Percentiles rank a stretch among this genome's conserved stretches.
Conservation (phyloP, 371 early-diverging fungal genomes). For the Umbelopsis sp. region DNA sequence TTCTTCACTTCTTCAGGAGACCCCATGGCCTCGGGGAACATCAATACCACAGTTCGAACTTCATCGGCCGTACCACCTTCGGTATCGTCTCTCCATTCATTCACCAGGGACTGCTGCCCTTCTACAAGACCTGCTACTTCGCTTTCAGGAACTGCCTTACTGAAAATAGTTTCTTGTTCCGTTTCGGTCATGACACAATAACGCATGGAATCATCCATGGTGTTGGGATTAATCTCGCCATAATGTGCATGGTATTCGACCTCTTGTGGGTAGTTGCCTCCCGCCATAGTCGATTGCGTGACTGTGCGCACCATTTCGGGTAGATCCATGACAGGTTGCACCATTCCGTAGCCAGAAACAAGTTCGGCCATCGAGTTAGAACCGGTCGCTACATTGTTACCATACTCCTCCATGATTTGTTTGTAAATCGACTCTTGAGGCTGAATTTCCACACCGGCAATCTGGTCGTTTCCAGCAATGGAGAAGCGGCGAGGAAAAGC, state of each 20-base stretch:
- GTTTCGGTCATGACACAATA: conserved; percentile 10
- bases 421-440: conserved; percentile 11
- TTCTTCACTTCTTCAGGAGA: conserved; percentile 7
- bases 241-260: conserved; percentile 5
- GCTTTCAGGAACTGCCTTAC: conserved; percentile 8
- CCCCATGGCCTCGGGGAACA: background rate
- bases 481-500: conserved; percentile 9
- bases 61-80: background rate
- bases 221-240: conserved; percentile 13
- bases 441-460: conserved; percentile 13
- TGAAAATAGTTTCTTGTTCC: conserved; percentile 2
- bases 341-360: conserved; percentile 10
- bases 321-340: conserved; percentile 13
- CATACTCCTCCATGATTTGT: conserved; percentile 9
- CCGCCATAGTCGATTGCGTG: background rate
- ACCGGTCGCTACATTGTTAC: background rate
- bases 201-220: background rate
- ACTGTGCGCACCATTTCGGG: conserved; percentile 13
- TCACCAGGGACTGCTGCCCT: conserved; percentile 3
- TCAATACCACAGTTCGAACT: conserved; percentile 6
- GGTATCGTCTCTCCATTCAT: conserved; percentile 10
- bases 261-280: background rate
- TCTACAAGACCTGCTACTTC: conserved; percentile 12
- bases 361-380: conserved; percentile 8
- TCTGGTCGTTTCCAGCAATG: background rate